Base-by-base conservation (phyloP, 2,329 filamentous ascomycete species). In the Alternaria dauci region DNA sequence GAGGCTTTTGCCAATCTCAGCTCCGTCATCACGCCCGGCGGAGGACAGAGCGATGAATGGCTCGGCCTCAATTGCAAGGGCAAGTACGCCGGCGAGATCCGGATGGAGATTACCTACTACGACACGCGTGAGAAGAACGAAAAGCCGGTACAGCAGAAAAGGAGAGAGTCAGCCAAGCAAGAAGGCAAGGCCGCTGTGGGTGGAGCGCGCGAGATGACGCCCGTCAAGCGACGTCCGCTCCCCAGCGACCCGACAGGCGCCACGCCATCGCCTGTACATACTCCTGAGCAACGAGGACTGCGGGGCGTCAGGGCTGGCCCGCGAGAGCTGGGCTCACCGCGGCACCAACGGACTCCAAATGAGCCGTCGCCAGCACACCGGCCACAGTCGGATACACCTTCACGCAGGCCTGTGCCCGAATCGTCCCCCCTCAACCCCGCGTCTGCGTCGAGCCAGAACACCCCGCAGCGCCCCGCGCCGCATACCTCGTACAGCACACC, bases 71-170 rank as follows among this genome's bases (percentile, higher is more conserved):
- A 87, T 66, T 98, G 88, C 84, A 93, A 90, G 75, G 93, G 94
- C 65, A 97, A 97, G 83, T 99, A 98, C 72, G 94, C 95, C 7
- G 95, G 95, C 56, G 94, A 98, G 78, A 89, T 99, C 66, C 87
- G 94, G 68, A 90, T 99, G 66, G 95, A 99, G 80, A 89, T 97
- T 80, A 99, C 95, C 42, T 99, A 91, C 81, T 99, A 98, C 82
- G 95, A 99, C 78, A 89, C 86, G 57, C 87, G 94, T 26, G 91
- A 93, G 20, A 95, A 95, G 79, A 85, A 86, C 12, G 92, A 96
- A 61, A 93, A 91, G 79, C 81, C 84, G 1, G 81, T 80, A 8
- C 79, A 77, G 30, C 84, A 87, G 62, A 89, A 87, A 67, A 74
- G 81, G 85, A 59, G 87, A 80, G 70, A 73, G 62, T 65, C 65